Evolutionary conservation across 2,329 filamentous ascomycete genomes (phyloP), one percentile per base, ranked within the genome.

Genomic region (Peltaster fructicola): DNA sequence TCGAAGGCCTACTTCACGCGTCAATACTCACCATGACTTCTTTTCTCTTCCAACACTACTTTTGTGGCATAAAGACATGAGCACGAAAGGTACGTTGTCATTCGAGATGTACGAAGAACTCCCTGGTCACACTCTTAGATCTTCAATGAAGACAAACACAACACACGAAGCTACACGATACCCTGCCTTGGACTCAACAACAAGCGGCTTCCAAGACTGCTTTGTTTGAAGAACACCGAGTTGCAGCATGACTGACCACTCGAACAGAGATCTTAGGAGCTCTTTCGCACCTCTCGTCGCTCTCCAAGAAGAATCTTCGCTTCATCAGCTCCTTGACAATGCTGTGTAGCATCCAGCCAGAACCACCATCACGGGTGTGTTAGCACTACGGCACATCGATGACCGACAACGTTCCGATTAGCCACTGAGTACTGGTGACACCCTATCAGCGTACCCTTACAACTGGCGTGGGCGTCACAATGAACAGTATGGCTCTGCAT

Each of bases 191-290:
- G 20, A 8, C 11, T 12, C 5, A 8, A 13, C 5, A 23, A 10
- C 25, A 22, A 17, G 20, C 21, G 25, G 16, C 17, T 20, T 23
- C 25, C n/a, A n/a, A n/a, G n/a, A n/a, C n/a, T n/a, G n/a, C n/a
- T n/a, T n/a, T n/a, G n/a, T n/a, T n/a, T n/a, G n/a, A 28, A 17
- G 26, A 19, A 17, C 24, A 16, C 7, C 7, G 17, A 18, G 13
- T 20, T 14, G 24, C 21, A 18, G 21, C 21, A 24, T 28, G 26
- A 22, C 26, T 28, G 26, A 28, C 13, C 17, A 8, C 14, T n/a
- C 17, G 26, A 28, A 28, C 26, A 28, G 26, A 28, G 17, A 24
- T 28, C 26, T 22, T 16, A 28, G 21, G 12, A 24, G n/a, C 4
- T 15, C 6, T 11, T 23, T 24, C 24, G 26, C 10, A 20, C 26